Evolutionary conservation across 2,329 filamentous ascomycete species (phyloP), one percentile per base, ranked within the genome.

Genomic region (Apiospora sp.): DNA sequence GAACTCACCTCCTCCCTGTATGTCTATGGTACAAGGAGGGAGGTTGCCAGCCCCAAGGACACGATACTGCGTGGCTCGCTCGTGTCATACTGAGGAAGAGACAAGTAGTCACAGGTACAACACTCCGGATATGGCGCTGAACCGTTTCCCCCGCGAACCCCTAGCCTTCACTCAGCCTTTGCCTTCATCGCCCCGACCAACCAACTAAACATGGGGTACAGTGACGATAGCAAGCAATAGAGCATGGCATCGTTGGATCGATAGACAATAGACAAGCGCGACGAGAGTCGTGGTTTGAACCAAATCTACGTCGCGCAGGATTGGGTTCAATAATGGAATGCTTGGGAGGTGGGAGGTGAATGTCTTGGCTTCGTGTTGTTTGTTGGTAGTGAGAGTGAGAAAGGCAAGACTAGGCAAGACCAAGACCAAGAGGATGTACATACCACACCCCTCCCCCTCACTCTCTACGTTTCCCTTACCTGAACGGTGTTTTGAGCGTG

Each of bases 261-360:
- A 61, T 34, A 37, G n/a, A 13, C 49, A 14, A 24, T 19, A 48
- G 27, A 30, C 27, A 4, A 30, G 24, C 13, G 49, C 6, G 54
- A 12, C 10, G 16, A 10, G 54, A 34, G 27, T 34, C 54, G 54
- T 6, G 34, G 8, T 41, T 4, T 64, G 58, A 64, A 64, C 58
- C 58, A 64, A 14, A 14, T 64, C 58, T 64, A 41, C 58, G 58
- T 64, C 34, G 58, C 58, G 58, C 58, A 64, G 34, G 22, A 41
- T 64, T 64, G 58, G 58, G 58, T 64, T 64, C 34, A 64, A 64
- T 64, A 64, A 64, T 64, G 58, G 34, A 34, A 64, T 37, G 58
- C 58, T 22, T n/a, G 34, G 22, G 13, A 24, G 24, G 51, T 13
- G 24, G 24, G 16, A 58, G 51, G 16, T 10, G 37, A 30, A 41